phyloP scores from a whole-genome alignment of 2,329 filamentous ascomycete species.

The Fusarium sp. region DNA sequence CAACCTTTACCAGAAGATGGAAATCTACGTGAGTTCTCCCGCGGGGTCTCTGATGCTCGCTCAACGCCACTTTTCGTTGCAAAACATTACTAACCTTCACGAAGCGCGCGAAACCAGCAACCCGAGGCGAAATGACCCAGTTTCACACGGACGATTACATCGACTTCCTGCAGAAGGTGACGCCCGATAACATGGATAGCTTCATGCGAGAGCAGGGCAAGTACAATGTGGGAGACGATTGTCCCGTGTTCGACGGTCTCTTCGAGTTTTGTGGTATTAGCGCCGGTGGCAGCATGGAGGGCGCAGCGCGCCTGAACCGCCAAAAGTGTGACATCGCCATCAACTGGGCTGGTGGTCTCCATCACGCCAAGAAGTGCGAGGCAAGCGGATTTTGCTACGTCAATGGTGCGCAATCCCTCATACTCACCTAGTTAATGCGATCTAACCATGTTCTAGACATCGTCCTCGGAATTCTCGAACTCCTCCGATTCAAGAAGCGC shows the following conservation, averaged over 20 bases:
- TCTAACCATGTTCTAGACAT: constrained; percentile 73
- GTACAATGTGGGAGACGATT: constrained; percentile 97
- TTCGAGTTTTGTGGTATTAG: constrained; percentile 97
- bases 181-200: constrained; percentile 97
- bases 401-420: constrained; percentile 74
- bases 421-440: neutral
- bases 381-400: constrained; percentile 98
- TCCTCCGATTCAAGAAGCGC: constrained; percentile 89
- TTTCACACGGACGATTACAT: constrained; percentile 98
- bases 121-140: constrained; percentile 88
- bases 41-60: neutral
- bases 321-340: constrained; percentile 96
- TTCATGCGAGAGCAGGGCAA: constrained; percentile 91
- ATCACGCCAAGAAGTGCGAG: constrained; percentile 97
- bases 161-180: constrained; percentile 93
- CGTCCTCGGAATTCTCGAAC: constrained; percentile 92
- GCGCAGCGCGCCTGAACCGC: constrained; percentile 88
- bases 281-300: constrained; percentile 93
- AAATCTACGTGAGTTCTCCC: constrained; percentile 81
- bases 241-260: constrained; percentile 97
- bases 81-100: constrained; percentile 47
- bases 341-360: constrained; percentile 97
- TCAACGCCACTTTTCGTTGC: neutral
- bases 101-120: constrained; percentile 87
- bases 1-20: constrained; percentile 95